These are phyloP conservation scores for Parmelia sp. DNA, from an alignment of 495 filamentous ascomycete species.

Conservation along the genomic window DNA sequence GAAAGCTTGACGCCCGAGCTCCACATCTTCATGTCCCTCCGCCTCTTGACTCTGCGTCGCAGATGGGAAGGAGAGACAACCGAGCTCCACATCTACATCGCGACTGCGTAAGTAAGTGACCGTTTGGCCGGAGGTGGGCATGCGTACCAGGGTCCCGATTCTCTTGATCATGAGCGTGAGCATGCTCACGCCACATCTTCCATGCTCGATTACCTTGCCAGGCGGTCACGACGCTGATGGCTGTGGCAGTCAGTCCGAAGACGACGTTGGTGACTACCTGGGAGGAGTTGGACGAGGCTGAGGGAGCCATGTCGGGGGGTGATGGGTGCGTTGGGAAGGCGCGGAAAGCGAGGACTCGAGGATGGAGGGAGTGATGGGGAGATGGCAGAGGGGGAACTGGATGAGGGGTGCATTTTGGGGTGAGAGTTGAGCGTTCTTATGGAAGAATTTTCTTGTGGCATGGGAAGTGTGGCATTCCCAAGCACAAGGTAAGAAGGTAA, in stretches of 20 bases:
- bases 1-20: too few species aligned
- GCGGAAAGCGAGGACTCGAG: background rate
- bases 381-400: background rate
- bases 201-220: conserved; percentile 17
- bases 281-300: conserved; percentile 13
- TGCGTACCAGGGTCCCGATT: too few species aligned
- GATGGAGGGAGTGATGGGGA: background rate
- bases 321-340: background rate
- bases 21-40: too few species aligned
- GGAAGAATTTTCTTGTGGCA: background rate
- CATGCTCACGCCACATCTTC: conserved; percentile 8
- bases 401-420: background rate
- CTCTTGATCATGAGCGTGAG: background rate
- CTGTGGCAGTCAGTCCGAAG: conserved; percentile 16
- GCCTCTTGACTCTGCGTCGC: too few species aligned
- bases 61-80: too few species aligned
- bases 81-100: too few species aligned
- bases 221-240: conserved; percentile 15
- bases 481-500: too few species aligned
- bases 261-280: conserved; percentile 8
- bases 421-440: background rate
- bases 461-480: too few species aligned
- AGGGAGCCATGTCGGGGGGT: conserved; percentile 1
- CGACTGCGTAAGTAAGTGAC: too few species aligned
- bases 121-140: too few species aligned